Percentiles rank a stretch among this genome's conserved stretches.
phyloP scores from a whole-genome alignment of 805 yeast species.

The Candida tibetensis region DNA sequence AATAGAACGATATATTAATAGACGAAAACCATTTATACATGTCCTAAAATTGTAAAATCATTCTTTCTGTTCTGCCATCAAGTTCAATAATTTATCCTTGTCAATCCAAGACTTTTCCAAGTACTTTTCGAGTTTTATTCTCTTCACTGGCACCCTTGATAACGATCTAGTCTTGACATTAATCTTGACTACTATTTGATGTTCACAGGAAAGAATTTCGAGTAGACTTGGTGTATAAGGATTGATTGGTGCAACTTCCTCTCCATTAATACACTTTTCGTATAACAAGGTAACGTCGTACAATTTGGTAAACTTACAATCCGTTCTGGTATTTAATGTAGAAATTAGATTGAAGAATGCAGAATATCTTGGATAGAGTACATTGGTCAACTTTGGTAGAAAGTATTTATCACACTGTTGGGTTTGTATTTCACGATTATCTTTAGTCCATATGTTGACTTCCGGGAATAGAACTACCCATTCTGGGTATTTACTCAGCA shows the following conservation, averaged over 20 bases:
- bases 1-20: not conserved
- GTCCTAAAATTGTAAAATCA: too few relatives aligned
- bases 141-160: conserved; percentile 49
- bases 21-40: not conserved
- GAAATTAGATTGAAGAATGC: conserved; percentile 51
- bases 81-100: conserved; percentile 50
- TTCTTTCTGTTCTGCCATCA: not conserved
- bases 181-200: conserved; percentile 40
- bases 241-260: not conserved
- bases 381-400: conserved; percentile 56
- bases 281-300: conserved; percentile 59
- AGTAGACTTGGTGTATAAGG: conserved; percentile 27
- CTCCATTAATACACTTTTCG: not conserved
- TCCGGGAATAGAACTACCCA: conserved; percentile 85
- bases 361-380: conserved; percentile 77
- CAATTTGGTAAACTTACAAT: conserved; percentile 39
- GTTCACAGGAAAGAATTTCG: conserved; percentile 26
- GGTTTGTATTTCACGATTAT: conserved; percentile 48
- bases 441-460: conserved; percentile 64
- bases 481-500: conserved; percentile 40
- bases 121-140: conserved; percentile 66
- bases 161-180: conserved; percentile 48
- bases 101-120: conserved; percentile 69
- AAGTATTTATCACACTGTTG: conserved; percentile 54
- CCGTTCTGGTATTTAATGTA: conserved; percentile 28